Evolutionary conservation across 306 rosid genomes (phyloP), one percentile per base, ranked within the genome.

Genomic region (Prunus padus): DNA sequence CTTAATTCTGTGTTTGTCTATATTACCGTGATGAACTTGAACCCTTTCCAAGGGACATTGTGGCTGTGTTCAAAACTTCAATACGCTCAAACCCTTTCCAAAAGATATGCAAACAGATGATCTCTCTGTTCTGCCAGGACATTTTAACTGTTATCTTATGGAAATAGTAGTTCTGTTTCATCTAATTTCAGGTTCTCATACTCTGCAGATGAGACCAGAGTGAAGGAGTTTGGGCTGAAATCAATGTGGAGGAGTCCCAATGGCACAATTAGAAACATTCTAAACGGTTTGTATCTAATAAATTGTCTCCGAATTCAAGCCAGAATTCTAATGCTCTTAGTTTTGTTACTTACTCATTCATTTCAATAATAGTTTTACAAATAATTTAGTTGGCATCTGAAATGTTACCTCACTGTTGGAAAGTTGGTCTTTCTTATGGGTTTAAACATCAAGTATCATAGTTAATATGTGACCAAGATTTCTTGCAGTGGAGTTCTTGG

Each of bases 201-300:
- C 64, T 79, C 78, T 73, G 76, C 90, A 95, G 99, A 95, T 83
- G 99, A 92, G 86, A 86, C 89, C 66, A 92, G 99, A 80, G 88
- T 95, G 76, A 92, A 90, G 84, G 97, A 95, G 77, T 95, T 95
- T 80, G 96, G 97, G 83, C 80, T 95, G 72, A 95, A 95, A 87
- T 77, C 96, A 73, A 95, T 92, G 97, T 95, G 99, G 99, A 90
- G 97, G 86, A 95, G 99, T 79, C 99, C 99, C 79, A 92, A 95
- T 69, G 99, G 97, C 81, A 92, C 99, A 73, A 95, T 95, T 62
- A 84, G 97, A 81, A 95, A 95, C 82, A 89, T 95, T 78, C 90
- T 95, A 77, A 76, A 95, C 33, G 99, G 99, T 93, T 74, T 76
- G 91, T 86, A 45, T 77, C 67, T 28, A 22, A 67, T 20, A 60